Evolutionary conservation across 768 basidiomycete species (phyloP).

Genomic region (Hemileccinum impolitum): DNA sequence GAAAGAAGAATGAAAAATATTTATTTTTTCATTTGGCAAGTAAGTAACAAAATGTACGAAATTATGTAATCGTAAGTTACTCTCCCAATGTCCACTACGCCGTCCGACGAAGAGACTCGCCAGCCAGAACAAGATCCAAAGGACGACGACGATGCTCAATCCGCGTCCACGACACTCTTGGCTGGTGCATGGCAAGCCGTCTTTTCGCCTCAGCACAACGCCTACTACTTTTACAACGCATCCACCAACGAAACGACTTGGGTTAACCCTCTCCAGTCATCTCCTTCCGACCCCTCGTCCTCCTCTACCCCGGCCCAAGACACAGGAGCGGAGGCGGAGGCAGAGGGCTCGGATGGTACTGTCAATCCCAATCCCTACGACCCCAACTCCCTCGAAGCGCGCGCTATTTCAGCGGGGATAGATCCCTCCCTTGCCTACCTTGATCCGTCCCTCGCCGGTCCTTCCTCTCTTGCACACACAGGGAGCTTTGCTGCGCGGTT

Average conservation of each 20-base stretch:
- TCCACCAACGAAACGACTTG: slow-evolving; percentile 79
- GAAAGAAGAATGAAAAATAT: slow-evolving; percentile 2
- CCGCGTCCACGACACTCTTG: slow-evolving; percentile 19
- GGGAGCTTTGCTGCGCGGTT: slow-evolving; percentile 66
- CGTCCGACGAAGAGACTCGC: slow-evolving; percentile 5
- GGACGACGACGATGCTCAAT: slow-evolving; percentile 4
- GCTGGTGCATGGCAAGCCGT: slow-evolving; percentile 72
- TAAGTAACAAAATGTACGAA: background rate
- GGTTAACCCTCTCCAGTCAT: slow-evolving; percentile 65
- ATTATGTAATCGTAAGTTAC: background rate
- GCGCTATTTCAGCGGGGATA: slow-evolving; percentile 75
- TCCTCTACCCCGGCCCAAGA: slow-evolving; percentile 18
- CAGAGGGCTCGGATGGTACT: slow-evolving; percentile 16
- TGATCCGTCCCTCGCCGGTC: slow-evolving; percentile 61
- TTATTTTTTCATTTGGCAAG: slow-evolving; percentile 4
- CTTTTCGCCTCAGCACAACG: slow-evolving; percentile 70
- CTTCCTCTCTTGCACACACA: slow-evolving; percentile 30
- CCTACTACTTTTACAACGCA: slow-evolving; percentile 84
- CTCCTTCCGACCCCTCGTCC: slow-evolving; percentile 24
- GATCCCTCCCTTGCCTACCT: slow-evolving; percentile 79
- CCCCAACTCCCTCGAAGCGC: slow-evolving; percentile 56
- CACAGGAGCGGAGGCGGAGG: slow-evolving; percentile 21
- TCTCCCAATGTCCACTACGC: slow-evolving; percentile 15
- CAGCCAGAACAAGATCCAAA: background rate
- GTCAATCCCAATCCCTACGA: slow-evolving; percentile 21